Evolutionary conservation across 768 basidiomycete genomes (phyloP).

Genomic region (Amanita fuliginea): DNA sequence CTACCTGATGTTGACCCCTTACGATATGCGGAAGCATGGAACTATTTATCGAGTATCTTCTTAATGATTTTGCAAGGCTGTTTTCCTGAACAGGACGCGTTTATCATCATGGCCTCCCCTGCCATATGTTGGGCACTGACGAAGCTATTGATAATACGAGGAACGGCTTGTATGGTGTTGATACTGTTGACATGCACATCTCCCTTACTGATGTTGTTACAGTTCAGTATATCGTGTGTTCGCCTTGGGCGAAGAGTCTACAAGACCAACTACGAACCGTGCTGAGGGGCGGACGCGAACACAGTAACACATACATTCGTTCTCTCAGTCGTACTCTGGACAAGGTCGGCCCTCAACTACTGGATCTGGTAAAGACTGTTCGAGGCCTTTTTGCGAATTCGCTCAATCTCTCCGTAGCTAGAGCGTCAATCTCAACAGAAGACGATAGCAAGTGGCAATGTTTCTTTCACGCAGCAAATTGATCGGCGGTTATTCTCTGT

Average conservation of each 20-base stretch:
- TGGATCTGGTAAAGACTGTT: background rate
- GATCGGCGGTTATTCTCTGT: background rate
- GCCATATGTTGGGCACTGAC: slow-evolving; percentile 39
- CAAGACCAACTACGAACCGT: slow-evolving; percentile 25
- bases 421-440: background rate
- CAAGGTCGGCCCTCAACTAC: background rate
- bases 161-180: slow-evolving; percentile 15
- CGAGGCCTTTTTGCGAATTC: background rate
- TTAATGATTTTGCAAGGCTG: slow-evolving; percentile 36
- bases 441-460: background rate
- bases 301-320: background rate
- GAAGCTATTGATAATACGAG: slow-evolving; percentile 21
- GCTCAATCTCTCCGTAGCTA: background rate
- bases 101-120: slow-evolving; percentile 39
- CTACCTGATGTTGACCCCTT: slow-evolving; percentile 21
- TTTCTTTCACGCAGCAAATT: background rate
- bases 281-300: background rate
- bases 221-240: slow-evolving; percentile 21
- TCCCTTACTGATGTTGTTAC: background rate
- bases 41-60: slow-evolving; percentile 38
- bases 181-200: background rate
- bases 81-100: slow-evolving; percentile 35
- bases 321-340: background rate
- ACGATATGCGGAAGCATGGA: slow-evolving; percentile 39
- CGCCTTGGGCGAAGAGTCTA: slow-evolving; percentile 44